Base-by-base conservation (phyloP, 345 rosid species). In the Mangifera indica region DNA sequence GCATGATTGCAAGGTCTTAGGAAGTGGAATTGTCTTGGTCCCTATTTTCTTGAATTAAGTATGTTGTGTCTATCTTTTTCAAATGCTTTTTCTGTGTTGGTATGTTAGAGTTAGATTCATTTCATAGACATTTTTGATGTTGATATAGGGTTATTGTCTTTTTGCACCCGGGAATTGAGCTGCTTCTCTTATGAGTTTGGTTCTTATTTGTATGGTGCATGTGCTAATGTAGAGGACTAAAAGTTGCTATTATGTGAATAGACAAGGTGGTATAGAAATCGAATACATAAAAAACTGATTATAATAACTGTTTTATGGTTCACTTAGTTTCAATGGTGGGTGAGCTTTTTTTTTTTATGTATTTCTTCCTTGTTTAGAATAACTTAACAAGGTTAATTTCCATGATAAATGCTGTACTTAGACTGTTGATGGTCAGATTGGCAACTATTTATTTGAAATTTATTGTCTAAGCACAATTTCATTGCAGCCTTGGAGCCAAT, bases 1-100 rank as follows among this genome's bases (percentile, higher is more conserved):
- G 97, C 89, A 86, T 94, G 97, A 78, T 85, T 84, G 76, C 85
- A 63, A 93, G 95, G 88, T 84, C 97, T 20, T 92, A 88, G 86
- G 73, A 75, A 67, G 79, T 87, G 85, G 72, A 77, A 71, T 71
- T 45, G 68, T 10, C 51, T 10, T 46, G 14, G 14, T 72, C 65
- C 54, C 53, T 59, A 44, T 74, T 82, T 73, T 56, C 75, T 11
- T 57, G 67, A 72, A 71, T 66, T 74, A 63, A 76, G 73, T 81
- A 79, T 79, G 82, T 82, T 73, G 87, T 73, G 81, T 55, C 73
- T 66, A 76, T 82, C 69, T 75, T 69, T 70, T 73, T 78, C 22
- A 73, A 42, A 32, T 73, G 74, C 3, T 82, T 77, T 45, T 71
- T n/a, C n/a, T 54, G 69, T 77, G 75, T 78, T 74, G 72, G 64